Conservation (phyloP, 352 stramenopile genomes). For the Phytophthora foliorum region DNA sequence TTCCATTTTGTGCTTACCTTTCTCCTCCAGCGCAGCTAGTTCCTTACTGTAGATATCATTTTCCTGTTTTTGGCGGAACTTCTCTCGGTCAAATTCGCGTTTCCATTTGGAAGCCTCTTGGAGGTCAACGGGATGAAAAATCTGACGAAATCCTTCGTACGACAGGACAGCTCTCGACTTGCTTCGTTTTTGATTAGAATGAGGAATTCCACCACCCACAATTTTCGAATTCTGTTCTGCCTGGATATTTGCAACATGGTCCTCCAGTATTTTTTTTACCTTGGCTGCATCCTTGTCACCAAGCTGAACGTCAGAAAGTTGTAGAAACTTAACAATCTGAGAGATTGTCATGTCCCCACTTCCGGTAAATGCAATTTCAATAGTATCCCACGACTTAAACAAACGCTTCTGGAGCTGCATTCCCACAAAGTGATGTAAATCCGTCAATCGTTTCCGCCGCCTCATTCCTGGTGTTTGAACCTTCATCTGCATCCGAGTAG, state of each 20-base stretch:
- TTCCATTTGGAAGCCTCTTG: conserved; percentile 65
- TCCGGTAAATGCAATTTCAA: conserved; percentile 73
- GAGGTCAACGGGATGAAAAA: conserved; percentile 69
- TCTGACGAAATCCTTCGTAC: conserved; percentile 68
- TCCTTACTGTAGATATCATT: conserved; percentile 80
- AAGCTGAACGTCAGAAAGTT: conserved; percentile 76
- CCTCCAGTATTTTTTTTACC: conserved; percentile 67
- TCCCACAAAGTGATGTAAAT: conserved; percentile 72
- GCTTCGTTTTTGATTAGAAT: conserved; percentile 18
- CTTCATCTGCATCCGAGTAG: conserved; percentile 12
- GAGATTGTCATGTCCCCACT: conserved; percentile 70
- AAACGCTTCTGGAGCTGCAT: conserved; percentile 78
- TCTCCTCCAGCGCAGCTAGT: conserved; percentile 71
- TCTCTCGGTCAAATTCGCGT: conserved; percentile 79
- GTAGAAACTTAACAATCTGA: conserved; percentile 80
- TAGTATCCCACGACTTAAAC: conserved; percentile 73
- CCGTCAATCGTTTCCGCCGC: conserved; percentile 60
- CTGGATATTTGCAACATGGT: conserved; percentile 40
- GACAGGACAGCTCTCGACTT: conserved; percentile 48
- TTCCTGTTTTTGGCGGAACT: conserved; percentile 59
- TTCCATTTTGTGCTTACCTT: conserved; percentile 40
- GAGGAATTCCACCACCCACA: background rate
- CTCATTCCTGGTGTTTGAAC: conserved; percentile 56
- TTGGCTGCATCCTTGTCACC: conserved; percentile 62
- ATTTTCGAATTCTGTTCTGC: conserved; percentile 19